Percentiles rank a stretch among this genome's conserved stretches.
phyloP scores from a whole-genome alignment of 495 filamentous ascomycete species.

The Talaromyces stipitatus region DNA sequence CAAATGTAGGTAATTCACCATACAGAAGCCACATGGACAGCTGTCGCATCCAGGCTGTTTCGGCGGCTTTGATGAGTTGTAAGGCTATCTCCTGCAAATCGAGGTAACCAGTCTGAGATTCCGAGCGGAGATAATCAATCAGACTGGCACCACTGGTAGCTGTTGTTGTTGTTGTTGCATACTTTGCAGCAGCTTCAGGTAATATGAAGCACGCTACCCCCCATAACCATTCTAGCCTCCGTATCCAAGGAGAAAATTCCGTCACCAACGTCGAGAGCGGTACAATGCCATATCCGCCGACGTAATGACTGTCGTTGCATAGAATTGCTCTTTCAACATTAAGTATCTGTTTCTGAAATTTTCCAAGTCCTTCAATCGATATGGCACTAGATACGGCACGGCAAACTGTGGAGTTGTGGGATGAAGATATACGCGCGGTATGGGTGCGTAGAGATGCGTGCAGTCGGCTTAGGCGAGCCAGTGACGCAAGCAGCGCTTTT shows the following conservation, averaged over 20 bases:
- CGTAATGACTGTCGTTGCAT: conserved; percentile 58
- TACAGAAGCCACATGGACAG: conserved; percentile 84
- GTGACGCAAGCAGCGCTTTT: conserved; percentile 67
- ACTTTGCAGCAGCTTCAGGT: conserved; percentile 21
- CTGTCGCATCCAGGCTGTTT: conserved; percentile 87
- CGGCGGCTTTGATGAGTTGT: conserved; percentile 65
- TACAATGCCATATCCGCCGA: conserved; percentile 88
- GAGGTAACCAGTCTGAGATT: conserved; percentile 79
- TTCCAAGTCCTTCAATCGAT: conserved; percentile 59
- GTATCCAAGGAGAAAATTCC: conserved; percentile 78
- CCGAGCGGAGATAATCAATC: conserved; percentile 65
- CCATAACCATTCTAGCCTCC: conserved; percentile 82
- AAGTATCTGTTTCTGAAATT: conserved; percentile 76
- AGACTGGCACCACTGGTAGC: conserved; percentile 52
- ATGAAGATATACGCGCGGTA: conserved; percentile 54
- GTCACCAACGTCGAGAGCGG: conserved; percentile 76
- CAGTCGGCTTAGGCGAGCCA: conserved; percentile 66
- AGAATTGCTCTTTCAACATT: conserved; percentile 76
- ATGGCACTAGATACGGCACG: conserved; percentile 82
- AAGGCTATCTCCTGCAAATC: conserved; percentile 72
- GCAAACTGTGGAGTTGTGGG: conserved; percentile 72
- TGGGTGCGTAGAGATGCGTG: conserved; percentile 61
- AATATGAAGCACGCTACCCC: conserved; percentile 59
- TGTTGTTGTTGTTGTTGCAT: conserved; percentile 19
- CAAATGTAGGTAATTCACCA: conserved; percentile 68